Evolutionary conservation across 345 rosid species (phyloP).

Genomic region (Balakata baccata): DNA sequence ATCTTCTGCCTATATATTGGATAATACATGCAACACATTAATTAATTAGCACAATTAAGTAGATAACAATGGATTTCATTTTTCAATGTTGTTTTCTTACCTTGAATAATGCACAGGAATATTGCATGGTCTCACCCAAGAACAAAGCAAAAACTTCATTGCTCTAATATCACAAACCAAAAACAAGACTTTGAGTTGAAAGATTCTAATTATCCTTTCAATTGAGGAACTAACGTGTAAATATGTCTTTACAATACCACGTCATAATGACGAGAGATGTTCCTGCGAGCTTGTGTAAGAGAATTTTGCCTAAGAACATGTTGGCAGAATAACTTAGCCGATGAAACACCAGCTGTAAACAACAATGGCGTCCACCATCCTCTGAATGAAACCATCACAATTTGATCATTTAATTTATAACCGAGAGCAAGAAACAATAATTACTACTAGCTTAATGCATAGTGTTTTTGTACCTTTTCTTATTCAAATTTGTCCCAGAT

Average conservation of each 20-base stretch:
- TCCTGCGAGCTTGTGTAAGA: constrained; percentile 81
- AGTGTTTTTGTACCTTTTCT: constrained; percentile 47
- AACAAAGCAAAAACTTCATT: constrained; percentile 69
- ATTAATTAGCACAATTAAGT: not conserved
- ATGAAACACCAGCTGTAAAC: constrained; percentile 60
- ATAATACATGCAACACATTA: not conserved
- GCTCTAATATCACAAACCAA: constrained; percentile 43
- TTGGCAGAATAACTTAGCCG: constrained; percentile 66
- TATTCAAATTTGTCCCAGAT: constrained; percentile 35
- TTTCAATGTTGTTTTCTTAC: constrained; percentile 23
- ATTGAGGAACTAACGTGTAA: too few relatives aligned
- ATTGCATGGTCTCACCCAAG: constrained; percentile 82
- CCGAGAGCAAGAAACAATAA: too few relatives aligned
- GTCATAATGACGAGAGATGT: constrained; percentile 80
- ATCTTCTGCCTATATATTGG: constrained; percentile 37
- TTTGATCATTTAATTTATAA: too few relatives aligned
- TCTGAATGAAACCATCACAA: constrained; percentile 31
- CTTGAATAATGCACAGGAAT: constrained; percentile 79
- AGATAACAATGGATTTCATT: too few relatives aligned
- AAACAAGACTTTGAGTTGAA: not conserved
- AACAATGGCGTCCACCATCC: constrained; percentile 93
- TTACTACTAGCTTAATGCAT: too few relatives aligned
- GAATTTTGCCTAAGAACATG: constrained; percentile 76
- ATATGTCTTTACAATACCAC: constrained; percentile 40
- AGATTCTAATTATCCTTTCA: not conserved